phyloP scores from a whole-genome alignment of 768 basidiomycete species.

The Kwoniella dejecticola region DNA sequence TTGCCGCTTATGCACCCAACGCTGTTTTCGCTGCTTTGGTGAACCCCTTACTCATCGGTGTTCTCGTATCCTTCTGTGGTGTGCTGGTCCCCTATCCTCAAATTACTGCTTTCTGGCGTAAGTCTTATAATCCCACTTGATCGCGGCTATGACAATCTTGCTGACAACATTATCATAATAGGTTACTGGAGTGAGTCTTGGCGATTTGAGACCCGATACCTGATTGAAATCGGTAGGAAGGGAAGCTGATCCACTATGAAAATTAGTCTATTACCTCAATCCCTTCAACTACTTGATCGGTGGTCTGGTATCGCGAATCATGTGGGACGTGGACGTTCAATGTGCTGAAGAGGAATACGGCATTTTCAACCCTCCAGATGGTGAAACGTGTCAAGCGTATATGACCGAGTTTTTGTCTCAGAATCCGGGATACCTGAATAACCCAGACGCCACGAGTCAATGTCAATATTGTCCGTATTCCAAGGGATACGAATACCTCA shows the following conservation, averaged over 20 bases:
- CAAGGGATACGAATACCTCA: constrained; percentile 47
- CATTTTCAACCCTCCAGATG: constrained; percentile 44
- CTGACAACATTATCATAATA: not conserved
- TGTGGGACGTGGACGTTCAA: constrained; percentile 50
- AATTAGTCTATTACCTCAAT: constrained; percentile 44
- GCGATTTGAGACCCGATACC: too few relatives aligned
- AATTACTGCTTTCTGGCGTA: constrained; percentile 47
- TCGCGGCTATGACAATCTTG: too few relatives aligned
- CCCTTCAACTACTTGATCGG: constrained; percentile 53
- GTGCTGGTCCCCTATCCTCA: constrained; percentile 41
- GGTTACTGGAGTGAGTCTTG: not conserved
- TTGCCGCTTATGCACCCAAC: constrained; percentile 52
- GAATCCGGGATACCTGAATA: constrained; percentile 43
- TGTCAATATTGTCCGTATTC: constrained; percentile 48
- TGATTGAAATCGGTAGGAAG: too few relatives aligned
- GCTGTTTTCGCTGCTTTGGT: constrained; percentile 48
- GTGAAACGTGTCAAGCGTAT: constrained; percentile 51
- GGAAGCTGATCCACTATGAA: too few relatives aligned
- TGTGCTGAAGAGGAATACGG: constrained; percentile 44
- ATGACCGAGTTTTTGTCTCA: constrained; percentile 41
- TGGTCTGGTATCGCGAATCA: constrained; percentile 40
- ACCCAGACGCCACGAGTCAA: constrained; percentile 35
- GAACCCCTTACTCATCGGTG: constrained; percentile 47
- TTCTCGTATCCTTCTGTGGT: constrained; percentile 49
- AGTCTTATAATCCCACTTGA: too few relatives aligned